Conservation (phyloP, 2,329 filamentous ascomycete genomes). For the Cordyceps cateniannulata region DNA sequence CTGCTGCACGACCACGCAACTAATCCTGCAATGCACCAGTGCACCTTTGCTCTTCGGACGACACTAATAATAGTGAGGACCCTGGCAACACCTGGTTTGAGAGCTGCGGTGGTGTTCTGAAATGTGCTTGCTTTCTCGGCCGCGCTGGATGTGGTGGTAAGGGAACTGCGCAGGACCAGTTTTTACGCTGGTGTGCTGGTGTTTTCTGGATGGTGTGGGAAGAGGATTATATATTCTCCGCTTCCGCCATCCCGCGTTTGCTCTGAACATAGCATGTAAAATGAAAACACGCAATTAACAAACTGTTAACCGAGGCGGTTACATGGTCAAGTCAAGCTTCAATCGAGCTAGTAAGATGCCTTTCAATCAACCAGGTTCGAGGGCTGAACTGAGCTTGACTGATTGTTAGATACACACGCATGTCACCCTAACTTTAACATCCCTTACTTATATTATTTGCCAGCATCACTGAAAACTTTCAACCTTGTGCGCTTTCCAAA, state of each 20-base stretch:
- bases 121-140: slow-evolving; percentile 4
- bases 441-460: no score
- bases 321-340: no score
- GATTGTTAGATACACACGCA: no score
- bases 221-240: not conserved
- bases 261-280: no score
- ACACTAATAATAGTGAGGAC: slow-evolving; percentile 3
- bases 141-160: not conserved
- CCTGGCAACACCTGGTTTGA: slow-evolving; percentile 7
- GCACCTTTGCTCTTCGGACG: not conserved
- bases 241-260: not conserved
- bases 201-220: not conserved
- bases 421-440: no score
- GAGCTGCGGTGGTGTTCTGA: slow-evolving; percentile 12
- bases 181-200: slow-evolving; percentile 5
- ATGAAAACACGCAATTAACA: no score
- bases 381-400: no score
- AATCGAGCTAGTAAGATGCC: no score
- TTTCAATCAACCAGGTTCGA: no score
- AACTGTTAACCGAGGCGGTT: no score
- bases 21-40: not conserved
- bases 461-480: no score
- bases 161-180: slow-evolving; percentile 12
- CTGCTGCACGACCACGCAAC: not conserved
- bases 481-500: no score